Conservation (phyloP, 768 basidiomycete genomes). For the Phlebiopsis gigantea region DNA sequence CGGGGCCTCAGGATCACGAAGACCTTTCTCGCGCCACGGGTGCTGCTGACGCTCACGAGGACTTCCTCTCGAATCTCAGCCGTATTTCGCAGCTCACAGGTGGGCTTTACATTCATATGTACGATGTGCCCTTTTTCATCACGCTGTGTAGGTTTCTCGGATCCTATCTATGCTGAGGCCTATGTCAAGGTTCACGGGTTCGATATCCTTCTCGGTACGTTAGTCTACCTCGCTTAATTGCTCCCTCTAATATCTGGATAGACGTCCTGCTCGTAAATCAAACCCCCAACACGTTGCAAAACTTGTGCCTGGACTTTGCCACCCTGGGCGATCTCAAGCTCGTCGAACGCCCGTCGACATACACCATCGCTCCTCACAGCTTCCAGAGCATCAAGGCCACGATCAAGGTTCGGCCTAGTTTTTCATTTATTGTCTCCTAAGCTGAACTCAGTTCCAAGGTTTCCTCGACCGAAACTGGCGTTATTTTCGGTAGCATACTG, state of each 20-base stretch:
- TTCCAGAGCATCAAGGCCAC: slow-evolving; percentile 99
- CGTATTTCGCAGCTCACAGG: slow-evolving; percentile 92
- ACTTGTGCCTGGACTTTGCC: slow-evolving; percentile 94
- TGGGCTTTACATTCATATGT: slow-evolving; percentile 24
- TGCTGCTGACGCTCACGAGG: slow-evolving; percentile 74
- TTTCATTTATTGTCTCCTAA: not conserved
- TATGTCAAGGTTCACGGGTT: slow-evolving; percentile 98
- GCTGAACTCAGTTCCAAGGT: slow-evolving; percentile 28
- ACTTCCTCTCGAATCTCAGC: slow-evolving; percentile 91
- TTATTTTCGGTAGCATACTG: slow-evolving; percentile 96
- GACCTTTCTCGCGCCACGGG: slow-evolving; percentile 91
- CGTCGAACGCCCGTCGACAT: slow-evolving; percentile 90
- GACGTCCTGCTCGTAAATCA: slow-evolving; percentile 98
- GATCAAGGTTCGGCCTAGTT: slow-evolving; percentile 59
- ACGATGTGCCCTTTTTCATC: not conserved
- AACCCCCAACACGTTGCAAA: slow-evolving; percentile 89
- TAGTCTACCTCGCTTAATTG: not conserved
- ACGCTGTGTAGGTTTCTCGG: slow-evolving; percentile 73
- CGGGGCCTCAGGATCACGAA: slow-evolving; percentile 63
- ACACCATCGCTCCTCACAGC: slow-evolving; percentile 91
- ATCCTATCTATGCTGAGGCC: slow-evolving; percentile 97
- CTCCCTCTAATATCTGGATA: slow-evolving; percentile 21
- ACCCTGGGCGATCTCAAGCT: slow-evolving; percentile 96
- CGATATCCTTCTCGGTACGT: slow-evolving; percentile 84
- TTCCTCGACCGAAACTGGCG: slow-evolving; percentile 96